These are phyloP conservation scores for Trichoderma asperellum DNA, from an alignment of 2,329 filamentous ascomycete genomes.

Conservation along the genomic window DNA sequence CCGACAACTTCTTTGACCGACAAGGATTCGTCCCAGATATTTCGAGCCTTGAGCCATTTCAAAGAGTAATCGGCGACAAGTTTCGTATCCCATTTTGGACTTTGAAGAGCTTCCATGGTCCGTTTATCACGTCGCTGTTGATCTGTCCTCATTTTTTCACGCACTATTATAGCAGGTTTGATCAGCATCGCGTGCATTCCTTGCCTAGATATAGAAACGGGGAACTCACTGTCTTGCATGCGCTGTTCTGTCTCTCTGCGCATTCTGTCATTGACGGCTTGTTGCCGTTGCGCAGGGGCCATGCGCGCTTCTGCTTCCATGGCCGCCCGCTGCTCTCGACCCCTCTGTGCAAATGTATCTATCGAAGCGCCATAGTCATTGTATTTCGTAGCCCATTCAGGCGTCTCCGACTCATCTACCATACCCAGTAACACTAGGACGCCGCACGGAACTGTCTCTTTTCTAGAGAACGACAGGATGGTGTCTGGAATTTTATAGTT, in stretches of 20 bases:
- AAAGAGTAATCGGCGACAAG: conserved; percentile 52
- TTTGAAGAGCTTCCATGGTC: conserved; percentile 55
- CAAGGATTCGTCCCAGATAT: conserved; percentile 35
- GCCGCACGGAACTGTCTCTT: conserved; percentile 61
- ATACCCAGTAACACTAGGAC: conserved; percentile 59
- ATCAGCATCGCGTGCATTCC: background rate
- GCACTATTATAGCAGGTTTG: conserved; percentile 41
- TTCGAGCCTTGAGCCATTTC: conserved; percentile 47
- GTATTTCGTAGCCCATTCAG: conserved; percentile 56
- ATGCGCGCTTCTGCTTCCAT: conserved; percentile 51
- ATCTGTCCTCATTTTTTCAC: conserved; percentile 46
- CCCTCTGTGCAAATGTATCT: conserved; percentile 42
- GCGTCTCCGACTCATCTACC: conserved; percentile 55
- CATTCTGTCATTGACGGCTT: conserved; percentile 48
- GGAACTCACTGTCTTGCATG: conserved; percentile 51
- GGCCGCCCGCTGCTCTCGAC: conserved; percentile 47
- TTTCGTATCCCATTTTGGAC: conserved; percentile 56
- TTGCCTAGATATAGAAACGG: background rate
- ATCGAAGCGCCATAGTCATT: conserved; percentile 43
- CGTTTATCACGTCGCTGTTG: conserved; percentile 51
- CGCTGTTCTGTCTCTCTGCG: conserved; percentile 49
- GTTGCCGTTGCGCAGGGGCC: conserved; percentile 47
- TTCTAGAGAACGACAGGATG: conserved; percentile 54
- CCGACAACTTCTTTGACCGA: conserved; percentile 50
- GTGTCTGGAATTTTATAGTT: conserved; percentile 61